Percentiles rank a stretch among this genome's conserved stretches.
phyloP scores from a whole-genome alignment of 192 early-diverging fungal species.

The Entomortierella lignicola region DNA sequence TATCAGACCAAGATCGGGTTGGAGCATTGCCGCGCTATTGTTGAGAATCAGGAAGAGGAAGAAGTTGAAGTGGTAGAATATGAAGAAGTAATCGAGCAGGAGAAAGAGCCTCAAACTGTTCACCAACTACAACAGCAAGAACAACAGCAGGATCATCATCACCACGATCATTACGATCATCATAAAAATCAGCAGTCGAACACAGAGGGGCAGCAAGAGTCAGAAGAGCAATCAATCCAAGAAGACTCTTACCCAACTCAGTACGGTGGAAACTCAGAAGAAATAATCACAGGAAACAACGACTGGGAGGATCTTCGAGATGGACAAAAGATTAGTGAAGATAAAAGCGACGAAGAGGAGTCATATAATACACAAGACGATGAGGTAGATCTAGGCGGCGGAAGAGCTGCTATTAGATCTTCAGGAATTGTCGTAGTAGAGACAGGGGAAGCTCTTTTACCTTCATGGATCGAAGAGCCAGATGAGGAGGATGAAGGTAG shows the following conservation, averaged over 20 bases:
- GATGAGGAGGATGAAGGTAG: slow-evolving; percentile 15
- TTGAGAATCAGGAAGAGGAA: slow-evolving; percentile 19
- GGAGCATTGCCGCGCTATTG: slow-evolving; percentile 60
- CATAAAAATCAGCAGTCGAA: neutral
- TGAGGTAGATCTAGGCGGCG: too few relatives aligned
- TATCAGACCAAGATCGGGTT: slow-evolving; percentile 65
- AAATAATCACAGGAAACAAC: neutral
- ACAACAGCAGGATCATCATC: slow-evolving; percentile 1
- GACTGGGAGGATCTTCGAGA: neutral
- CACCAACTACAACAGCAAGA: slow-evolving; percentile 6
- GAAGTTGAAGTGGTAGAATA: neutral
- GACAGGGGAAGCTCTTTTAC: neutral
- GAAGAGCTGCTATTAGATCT: too few relatives aligned
- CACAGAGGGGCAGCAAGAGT: neutral
- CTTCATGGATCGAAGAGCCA: slow-evolving; percentile 44
- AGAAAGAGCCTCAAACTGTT: too few relatives aligned
- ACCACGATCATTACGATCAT: slow-evolving; percentile 16
- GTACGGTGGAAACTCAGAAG: too few relatives aligned
- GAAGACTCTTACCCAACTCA: neutral
- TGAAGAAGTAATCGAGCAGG: neutral
- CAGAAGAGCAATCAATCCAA: neutral
- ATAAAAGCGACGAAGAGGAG: neutral
- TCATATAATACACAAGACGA: neutral
- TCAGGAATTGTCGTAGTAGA: neutral
- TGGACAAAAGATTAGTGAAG: neutral